Base-by-base conservation (phyloP, 257 asterid species). In the Solanum bukasovii region DNA sequence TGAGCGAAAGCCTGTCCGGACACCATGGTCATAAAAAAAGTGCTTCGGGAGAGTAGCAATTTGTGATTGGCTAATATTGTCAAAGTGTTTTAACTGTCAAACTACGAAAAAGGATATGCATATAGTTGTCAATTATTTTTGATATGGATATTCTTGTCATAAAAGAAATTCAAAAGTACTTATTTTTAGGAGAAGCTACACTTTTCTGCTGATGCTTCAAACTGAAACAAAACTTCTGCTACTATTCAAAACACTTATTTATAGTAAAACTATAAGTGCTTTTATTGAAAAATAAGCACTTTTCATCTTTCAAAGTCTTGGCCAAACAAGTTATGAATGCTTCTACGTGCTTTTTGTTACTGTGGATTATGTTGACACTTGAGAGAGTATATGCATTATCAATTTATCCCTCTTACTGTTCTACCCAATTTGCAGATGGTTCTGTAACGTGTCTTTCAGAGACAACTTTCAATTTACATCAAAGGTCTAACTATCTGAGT, bases 401-500 rank as follows among this genome's bases (percentile, higher is more conserved):
- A 29, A 75, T 87, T 27, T 29, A 27, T 27, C 52, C 3, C 33
- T 87, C 92, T 91, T 71, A 89, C 90, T 59, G 71, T 84, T 78
- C 49, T 74, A 86, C 74, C 90, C 75, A 77, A 87, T 86, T 85
- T 92, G 93, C 90, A 96, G 99, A 95, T 97, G 94, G 97, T 96
- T 89, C 99, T 98, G 99, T 90, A 97, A 96, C 88, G 88, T 96
- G 88, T 91, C 12, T 40, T 40, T 40, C 44, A 40, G 44, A 0
- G 91, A 93, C 88, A 83, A 94, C 93, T 72, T 92, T 94, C 93
- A 91, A 92, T 91, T 89, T 93, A 84, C 95, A 88, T 88, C 98
- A 96, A 90, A 91, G 92, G 90, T 90, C 93, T 27, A 94, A 93
- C 91, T 87, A 85, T 91, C 89, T 91, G 91, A 92, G 83, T 88